These are phyloP conservation scores for Lichtheimia ornata DNA, from an alignment of 371 early-diverging fungal genomes.

Conservation along the genomic window DNA sequence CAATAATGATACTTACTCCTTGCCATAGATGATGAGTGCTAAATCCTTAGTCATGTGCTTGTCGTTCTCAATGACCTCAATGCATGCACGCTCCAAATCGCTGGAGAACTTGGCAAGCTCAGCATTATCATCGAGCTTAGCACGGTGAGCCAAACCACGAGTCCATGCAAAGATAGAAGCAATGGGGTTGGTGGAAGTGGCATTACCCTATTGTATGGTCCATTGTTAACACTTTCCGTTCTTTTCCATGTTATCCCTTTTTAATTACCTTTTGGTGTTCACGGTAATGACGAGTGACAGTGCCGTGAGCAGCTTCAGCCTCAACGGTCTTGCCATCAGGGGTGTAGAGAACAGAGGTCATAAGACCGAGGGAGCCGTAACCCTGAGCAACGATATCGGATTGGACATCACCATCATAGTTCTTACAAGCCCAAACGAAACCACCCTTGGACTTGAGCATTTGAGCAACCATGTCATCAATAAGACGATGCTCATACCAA, in stretches of 20 bases:
- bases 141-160: conserved; percentile 94
- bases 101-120: conserved; percentile 76
- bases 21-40: conserved; percentile 91
- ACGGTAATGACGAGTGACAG: conserved; percentile 97
- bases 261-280: conserved; percentile 84
- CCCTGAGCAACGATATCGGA: conserved; percentile 96
- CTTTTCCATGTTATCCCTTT: background rate
- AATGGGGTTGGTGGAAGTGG: conserved; percentile 95
- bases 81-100: conserved; percentile 86
- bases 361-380: conserved; percentile 88
- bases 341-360: conserved; percentile 94
- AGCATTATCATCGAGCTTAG: conserved; percentile 85
- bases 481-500: conserved; percentile 97
- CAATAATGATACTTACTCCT: conserved; percentile 50
- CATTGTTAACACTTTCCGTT: conserved; percentile 3
- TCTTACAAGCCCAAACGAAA: conserved; percentile 96
- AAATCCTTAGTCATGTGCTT: conserved; percentile 97
- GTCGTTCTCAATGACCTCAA: conserved; percentile 84
- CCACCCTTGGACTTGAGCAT: conserved; percentile 93
- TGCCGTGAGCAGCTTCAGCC: conserved; percentile 96
- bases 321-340: conserved; percentile 96
- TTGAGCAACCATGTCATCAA: conserved; percentile 99
- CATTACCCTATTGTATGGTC: conserved; percentile 53
- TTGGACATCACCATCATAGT: conserved; percentile 95
- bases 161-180: conserved; percentile 98